Percentiles rank a stretch among this genome's conserved stretches.
Conservation (phyloP, 352 stramenopile genomes). For the Globisporangium orthogonon region DNA sequence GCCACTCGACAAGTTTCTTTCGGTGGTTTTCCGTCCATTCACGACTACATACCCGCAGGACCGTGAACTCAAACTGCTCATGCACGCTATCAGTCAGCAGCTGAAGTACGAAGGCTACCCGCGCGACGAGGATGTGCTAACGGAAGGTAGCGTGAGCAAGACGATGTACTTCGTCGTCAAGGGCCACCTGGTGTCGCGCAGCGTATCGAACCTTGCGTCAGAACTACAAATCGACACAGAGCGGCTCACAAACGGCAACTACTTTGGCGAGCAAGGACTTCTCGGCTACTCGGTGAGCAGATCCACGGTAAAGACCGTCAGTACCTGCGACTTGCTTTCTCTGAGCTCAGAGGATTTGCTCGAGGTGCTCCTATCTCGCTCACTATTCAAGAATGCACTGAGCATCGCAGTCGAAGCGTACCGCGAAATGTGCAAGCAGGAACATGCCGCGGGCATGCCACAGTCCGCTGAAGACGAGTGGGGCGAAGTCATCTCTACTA, state of each 20-base stretch:
- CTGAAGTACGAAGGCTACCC: conserved; percentile 61
- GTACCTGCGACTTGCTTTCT: conserved; percentile 14
- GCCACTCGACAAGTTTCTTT: conserved; percentile 29
- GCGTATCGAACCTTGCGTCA: background rate
- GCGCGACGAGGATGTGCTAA: conserved; percentile 48
- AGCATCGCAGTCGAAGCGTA: conserved; percentile 43
- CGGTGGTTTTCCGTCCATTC: conserved; percentile 41
- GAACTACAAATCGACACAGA: background rate
- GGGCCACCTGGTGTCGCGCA: conserved; percentile 25
- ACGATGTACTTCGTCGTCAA: conserved; percentile 72
- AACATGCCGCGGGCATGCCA: background rate
- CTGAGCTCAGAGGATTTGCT: conserved; percentile 10
- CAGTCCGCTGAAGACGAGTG: conserved; percentile 27
- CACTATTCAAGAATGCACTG: conserved; percentile 28
- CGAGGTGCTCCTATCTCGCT: conserved; percentile 29
- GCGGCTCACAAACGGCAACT: conserved; percentile 29
- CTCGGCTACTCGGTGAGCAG: conserved; percentile 37
- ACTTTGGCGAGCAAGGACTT: conserved; percentile 54
- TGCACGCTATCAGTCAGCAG: conserved; percentile 11
- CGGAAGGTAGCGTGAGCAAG: conserved; percentile 52
- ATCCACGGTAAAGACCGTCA: conserved; percentile 11
- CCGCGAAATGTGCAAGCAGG: conserved; percentile 25
- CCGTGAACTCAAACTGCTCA: conserved; percentile 16
- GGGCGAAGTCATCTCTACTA: conserved; percentile 29
- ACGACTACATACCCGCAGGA: conserved; percentile 9